phyloP scores from a whole-genome alignment of 371 early-diverging fungal genomes.

The Syncephalastrum racemosum region DNA sequence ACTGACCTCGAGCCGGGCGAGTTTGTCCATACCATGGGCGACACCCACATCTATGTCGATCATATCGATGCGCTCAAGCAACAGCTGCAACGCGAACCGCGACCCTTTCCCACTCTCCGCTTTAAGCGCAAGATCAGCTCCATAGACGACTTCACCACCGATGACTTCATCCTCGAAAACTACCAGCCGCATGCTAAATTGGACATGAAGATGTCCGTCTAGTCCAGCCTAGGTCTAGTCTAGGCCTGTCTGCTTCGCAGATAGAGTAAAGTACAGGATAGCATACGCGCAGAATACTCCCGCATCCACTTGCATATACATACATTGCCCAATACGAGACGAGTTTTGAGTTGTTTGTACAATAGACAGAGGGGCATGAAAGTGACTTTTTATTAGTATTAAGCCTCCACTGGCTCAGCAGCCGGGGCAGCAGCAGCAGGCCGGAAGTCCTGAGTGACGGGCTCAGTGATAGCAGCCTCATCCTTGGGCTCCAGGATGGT shows the following conservation, averaged over 20 bases:
- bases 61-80: slow-evolving; percentile 88
- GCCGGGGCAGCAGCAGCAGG: slow-evolving; percentile 51
- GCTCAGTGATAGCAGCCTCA: slow-evolving; percentile 69
- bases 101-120: slow-evolving; percentile 84
- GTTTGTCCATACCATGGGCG: slow-evolving; percentile 96
- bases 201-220: slow-evolving; percentile 96
- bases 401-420: slow-evolving; percentile 17
- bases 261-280: too few species aligned
- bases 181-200: slow-evolving; percentile 93
- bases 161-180: slow-evolving; percentile 85
- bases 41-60: slow-evolving; percentile 96
- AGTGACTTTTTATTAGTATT: slow-evolving; percentile 7
- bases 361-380: too few species aligned
- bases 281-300: too few species aligned
- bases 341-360: too few species aligned
- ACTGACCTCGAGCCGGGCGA: slow-evolving; percentile 87
- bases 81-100: slow-evolving; percentile 86
- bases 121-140: slow-evolving; percentile 62
- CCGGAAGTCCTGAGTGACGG: slow-evolving; percentile 75
- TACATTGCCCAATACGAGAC: too few species aligned
- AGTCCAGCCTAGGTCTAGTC: slow-evolving; percentile 14
- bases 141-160: slow-evolving; percentile 86
- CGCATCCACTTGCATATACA: too few species aligned
- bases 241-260: too few species aligned
- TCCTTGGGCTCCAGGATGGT: slow-evolving; percentile 95